phyloP scores from a whole-genome alignment of 441 rosid species.

The Breynia disticha region DNA sequence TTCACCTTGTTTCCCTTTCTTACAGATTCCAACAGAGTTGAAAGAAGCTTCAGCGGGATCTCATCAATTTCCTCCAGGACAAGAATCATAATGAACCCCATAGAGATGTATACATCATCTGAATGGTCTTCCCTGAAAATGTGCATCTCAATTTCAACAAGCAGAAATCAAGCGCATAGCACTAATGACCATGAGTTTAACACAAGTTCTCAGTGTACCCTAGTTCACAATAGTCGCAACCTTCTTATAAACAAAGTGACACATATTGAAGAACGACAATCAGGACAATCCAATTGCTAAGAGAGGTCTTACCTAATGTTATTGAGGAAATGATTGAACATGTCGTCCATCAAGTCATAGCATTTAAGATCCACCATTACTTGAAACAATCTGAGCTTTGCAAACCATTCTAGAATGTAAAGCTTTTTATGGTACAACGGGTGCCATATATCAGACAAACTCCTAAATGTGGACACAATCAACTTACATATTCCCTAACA shows the following conservation, averaged over 20 bases:
- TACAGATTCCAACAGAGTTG: conserved; percentile 2
- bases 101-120: conserved; percentile 6
- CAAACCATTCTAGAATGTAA: conserved; percentile 65
- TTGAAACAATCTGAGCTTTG: conserved; percentile 71
- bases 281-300: background rate
- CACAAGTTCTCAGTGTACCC: background rate
- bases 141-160: conserved; percentile 1
- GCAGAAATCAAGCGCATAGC: background rate
- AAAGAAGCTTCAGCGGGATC: conserved; percentile 4
- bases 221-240: too few species aligned
- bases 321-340: conserved; percentile 47
- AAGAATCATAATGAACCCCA: conserved; percentile 15
- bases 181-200: background rate
- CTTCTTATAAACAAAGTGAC: background rate
- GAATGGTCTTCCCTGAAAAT: conserved; percentile 13
- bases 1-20: conserved; percentile 13
- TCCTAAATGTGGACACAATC: conserved; percentile 46
- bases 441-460: conserved; percentile 46
- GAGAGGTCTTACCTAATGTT: conserved; percentile 8
- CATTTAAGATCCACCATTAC: conserved; percentile 93
- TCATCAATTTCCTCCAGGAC: conserved; percentile 4
- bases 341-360: conserved; percentile 48
- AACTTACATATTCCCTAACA: conserved; percentile 17
- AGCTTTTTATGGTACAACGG: conserved; percentile 45
- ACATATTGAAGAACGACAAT: background rate